Evolutionary conservation across 140 eudicot species (phyloP).

Genomic region (Flaveria floridana): DNA sequence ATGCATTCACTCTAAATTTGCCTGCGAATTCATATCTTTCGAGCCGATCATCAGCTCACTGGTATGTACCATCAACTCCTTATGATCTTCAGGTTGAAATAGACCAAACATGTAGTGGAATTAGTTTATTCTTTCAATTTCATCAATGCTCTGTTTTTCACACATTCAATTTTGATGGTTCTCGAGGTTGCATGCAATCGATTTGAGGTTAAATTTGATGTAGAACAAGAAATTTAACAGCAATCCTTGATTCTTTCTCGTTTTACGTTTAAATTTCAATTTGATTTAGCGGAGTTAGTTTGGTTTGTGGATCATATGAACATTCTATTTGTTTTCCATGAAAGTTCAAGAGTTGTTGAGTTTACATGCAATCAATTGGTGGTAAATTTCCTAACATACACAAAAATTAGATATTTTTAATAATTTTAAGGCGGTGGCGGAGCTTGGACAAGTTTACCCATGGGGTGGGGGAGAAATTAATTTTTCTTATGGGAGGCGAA

Average conservation of each 20-base stretch:
- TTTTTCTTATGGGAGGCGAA: too few relatives aligned
- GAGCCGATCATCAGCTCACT: slow-evolving; percentile 25
- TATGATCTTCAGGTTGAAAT: slow-evolving; percentile 3
- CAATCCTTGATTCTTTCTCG: neutral
- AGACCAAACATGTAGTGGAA: neutral
- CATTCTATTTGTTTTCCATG: too few relatives aligned
- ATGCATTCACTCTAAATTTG: slow-evolving; percentile 19
- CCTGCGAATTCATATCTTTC: slow-evolving; percentile 1
- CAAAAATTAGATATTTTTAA: neutral
- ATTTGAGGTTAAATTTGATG: slow-evolving; percentile 1
- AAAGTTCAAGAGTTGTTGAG: too few relatives aligned
- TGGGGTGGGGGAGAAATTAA: too few relatives aligned
- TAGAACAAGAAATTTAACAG: neutral
- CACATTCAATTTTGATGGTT: neutral
- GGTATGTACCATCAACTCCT: slow-evolving; percentile 27
- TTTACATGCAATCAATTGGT: neutral
- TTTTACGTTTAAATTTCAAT: neutral
- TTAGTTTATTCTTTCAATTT: neutral
- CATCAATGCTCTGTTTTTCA: neutral
- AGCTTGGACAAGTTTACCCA: too few relatives aligned
- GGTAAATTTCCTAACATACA: neutral
- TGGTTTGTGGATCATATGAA: neutral
- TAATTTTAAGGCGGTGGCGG: neutral
- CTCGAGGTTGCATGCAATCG: slow-evolving; percentile 5
- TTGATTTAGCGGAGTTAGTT: neutral